Percentiles rank a stretch among this genome's conserved stretches.
phyloP scores from a whole-genome alignment of 169 alveolate species.

The Perkinsus olseni region DNA sequence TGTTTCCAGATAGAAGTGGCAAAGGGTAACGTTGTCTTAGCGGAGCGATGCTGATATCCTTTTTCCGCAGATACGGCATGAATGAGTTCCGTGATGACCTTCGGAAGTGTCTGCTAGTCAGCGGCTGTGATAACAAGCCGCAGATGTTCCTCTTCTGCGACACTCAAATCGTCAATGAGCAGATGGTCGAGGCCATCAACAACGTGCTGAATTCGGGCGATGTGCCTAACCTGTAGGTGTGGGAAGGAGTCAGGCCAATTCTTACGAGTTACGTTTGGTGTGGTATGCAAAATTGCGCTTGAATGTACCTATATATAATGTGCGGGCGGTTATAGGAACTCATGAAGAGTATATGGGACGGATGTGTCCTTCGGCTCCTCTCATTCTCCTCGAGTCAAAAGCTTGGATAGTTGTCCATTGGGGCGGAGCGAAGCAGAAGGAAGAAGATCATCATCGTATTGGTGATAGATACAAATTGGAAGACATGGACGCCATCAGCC shows the following conservation, averaged over 20 bases:
- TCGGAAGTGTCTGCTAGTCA: constrained; percentile 71
- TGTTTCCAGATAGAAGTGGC: constrained; percentile 76
- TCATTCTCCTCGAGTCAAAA: background rate
- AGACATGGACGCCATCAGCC: constrained; percentile 74
- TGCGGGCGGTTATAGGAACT: no score
- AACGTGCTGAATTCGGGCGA: constrained; percentile 84
- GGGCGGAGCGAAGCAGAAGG: no score
- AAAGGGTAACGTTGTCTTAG: constrained; percentile 50
- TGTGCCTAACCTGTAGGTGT: constrained; percentile 73
- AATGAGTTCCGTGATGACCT: constrained; percentile 83
- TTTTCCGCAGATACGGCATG: constrained; percentile 45
- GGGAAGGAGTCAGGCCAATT: no score
- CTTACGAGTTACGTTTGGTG: no score
- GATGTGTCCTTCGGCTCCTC: background rate
- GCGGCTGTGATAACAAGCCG: constrained; percentile 79
- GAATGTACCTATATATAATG: no score
- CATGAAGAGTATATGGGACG: no score
- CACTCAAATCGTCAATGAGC: constrained; percentile 79
- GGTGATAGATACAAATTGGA: constrained; percentile 55
- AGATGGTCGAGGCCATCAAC: constrained; percentile 83
- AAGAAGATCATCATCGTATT: no score
- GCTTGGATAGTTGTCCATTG: no score
- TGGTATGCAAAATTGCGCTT: no score
- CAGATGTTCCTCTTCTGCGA: constrained; percentile 80
- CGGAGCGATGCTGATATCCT: background rate